Base-by-base conservation (phyloP, 1,139 yeast species). In the Schizosaccharomyces versatilis region DNA sequence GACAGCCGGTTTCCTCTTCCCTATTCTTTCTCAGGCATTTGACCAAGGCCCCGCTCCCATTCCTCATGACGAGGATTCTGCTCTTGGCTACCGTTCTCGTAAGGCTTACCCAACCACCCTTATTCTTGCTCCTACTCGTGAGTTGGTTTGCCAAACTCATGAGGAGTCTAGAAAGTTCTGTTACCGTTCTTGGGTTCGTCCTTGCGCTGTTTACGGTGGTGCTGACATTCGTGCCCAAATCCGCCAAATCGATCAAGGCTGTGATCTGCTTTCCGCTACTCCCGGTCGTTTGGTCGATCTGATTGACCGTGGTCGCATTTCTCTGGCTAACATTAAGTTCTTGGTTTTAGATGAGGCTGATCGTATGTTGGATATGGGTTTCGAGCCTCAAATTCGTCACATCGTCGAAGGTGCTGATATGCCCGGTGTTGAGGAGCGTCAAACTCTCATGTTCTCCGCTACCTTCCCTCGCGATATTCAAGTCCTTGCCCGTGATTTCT, bases 351-450 rank as follows among this genome's bases (percentile, higher is more conserved):
- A 90, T 72, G 98, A 90, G 77, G 98, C 98, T 67, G 98, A 90
- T 73, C 84, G 98, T 76, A 90, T 90, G 98, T 80, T 90, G 73
- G 98, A 90, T 80, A 90, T 90, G 98, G 98, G 98, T 77, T 90
- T 90, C 73, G 98, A 90, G 75, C 97, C 97, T 61, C 98, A 90
- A 76, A 90, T 90, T 68, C 84, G 98, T 78, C 84, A 88, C 69
- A 88, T 90, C 67, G 98, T 90, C 60, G 95, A 90, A 72, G 94
- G 84, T 63, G 88, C 93, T 74, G 96, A 85, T 69, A 88, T 88
- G 97, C 95, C 98, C 60, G 81, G 76, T 62, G 94, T 84, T 58
- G 73, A 78, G 60, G 77, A 82, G 65, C 83, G 98, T 75, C 98
- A 90, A 74, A 90, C 98, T 42, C 78, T 90, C 67, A 85, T 90